Conservation (phyloP, 495 filamentous ascomycete species). For the Lophiotrema nucula region DNA sequence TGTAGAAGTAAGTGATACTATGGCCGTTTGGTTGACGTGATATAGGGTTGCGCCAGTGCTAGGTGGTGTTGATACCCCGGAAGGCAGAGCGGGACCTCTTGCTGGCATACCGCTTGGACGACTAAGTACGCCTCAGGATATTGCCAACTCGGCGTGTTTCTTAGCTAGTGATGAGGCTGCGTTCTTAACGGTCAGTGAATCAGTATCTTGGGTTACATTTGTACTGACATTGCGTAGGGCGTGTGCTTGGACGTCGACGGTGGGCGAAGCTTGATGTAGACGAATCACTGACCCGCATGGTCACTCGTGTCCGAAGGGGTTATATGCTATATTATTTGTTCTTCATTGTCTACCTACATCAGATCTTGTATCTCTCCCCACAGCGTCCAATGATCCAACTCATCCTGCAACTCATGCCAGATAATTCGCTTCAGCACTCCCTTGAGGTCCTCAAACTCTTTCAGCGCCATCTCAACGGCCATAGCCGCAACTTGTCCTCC, state of each 20-base stretch:
- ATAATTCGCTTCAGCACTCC: not conserved
- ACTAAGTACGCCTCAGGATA: too few relatives aligned
- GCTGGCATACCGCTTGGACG: too few relatives aligned
- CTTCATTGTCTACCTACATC: not conserved
- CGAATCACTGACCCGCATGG: not conserved
- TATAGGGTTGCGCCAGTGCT: too few relatives aligned
- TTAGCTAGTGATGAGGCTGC: too few relatives aligned
- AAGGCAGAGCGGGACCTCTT: too few relatives aligned
- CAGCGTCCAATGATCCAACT: not conserved
- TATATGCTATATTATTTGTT: not conserved
- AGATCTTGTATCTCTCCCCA: not conserved
- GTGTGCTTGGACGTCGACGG: constrained; percentile 58
- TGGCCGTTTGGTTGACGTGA: too few relatives aligned
- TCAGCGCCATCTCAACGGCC: not conserved
- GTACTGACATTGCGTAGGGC: constrained; percentile 63
- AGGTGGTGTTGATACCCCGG: too few relatives aligned
- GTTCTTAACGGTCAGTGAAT: too few relatives aligned
- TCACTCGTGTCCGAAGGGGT: not conserved
- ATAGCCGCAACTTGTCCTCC: not conserved
- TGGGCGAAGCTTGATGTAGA: constrained; percentile 39
- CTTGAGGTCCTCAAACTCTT: not conserved
- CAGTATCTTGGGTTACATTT: too few relatives aligned
- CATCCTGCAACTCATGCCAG: not conserved
- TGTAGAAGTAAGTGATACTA: too few relatives aligned
- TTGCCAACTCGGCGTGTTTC: too few relatives aligned